These are phyloP conservation scores for Xylariaceae sp. DNA, from an alignment of 2,329 filamentous ascomycete genomes.

Conservation along the genomic window DNA sequence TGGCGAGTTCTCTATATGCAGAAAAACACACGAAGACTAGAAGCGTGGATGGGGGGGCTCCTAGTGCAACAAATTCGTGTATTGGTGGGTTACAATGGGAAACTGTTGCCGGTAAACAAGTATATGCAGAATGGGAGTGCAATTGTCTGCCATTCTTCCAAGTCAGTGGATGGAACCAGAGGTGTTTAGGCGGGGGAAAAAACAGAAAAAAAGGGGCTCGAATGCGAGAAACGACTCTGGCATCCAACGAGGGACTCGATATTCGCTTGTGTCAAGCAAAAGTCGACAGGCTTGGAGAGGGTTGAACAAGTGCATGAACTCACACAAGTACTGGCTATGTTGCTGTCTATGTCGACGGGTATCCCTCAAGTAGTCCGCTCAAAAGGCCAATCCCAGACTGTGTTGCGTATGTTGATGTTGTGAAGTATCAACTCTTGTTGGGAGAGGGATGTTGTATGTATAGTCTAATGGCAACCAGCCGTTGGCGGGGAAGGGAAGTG, in stretches of 20 bases:
- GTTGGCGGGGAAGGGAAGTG: constrained; percentile 4
- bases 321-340: constrained; percentile 15
- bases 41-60: constrained; percentile 5
- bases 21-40: too few species aligned
- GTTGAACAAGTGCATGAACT: too few species aligned
- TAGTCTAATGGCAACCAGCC: constrained; percentile 9
- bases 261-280: too few species aligned
- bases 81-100: too few species aligned
- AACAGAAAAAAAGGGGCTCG: too few species aligned
- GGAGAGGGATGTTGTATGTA: constrained; percentile 9
- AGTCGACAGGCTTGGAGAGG: not conserved
- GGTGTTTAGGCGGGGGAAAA: too few species aligned
- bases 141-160: too few species aligned
- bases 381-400: not conserved
- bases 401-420: too few species aligned
- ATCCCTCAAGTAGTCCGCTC: constrained; percentile 2
- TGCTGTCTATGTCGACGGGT: constrained; percentile 16
- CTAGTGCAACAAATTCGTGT: not conserved
- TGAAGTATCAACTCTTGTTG: constrained; percentile 5
- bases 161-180: too few species aligned
- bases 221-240: too few species aligned
- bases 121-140: constrained; percentile 11
- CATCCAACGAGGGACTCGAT: too few species aligned
- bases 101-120: constrained; percentile 9
- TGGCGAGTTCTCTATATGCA: too few species aligned